Base-by-base conservation (phyloP, 1,139 yeast genomes). In the Ogataea hybrid region DNA sequence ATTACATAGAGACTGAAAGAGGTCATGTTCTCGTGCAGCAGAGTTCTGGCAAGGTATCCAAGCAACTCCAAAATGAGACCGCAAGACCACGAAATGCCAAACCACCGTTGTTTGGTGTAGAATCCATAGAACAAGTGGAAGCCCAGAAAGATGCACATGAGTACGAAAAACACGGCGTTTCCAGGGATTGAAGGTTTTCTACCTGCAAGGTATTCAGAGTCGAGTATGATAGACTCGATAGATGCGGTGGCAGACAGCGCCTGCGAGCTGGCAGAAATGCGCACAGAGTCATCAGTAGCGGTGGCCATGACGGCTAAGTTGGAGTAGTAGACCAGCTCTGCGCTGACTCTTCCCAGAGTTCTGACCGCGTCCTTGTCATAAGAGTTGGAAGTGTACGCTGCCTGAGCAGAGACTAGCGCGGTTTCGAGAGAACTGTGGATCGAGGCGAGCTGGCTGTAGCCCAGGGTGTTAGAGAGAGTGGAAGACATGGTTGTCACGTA, bases 31-130 rank as follows among this genome's bases (percentile, higher is more conserved):
- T 69, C 62, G 6, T 73, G 61, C 39, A 75, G 60, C 6, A 78
- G 63, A 21, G 55, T 39, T 46, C 97, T 67, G 5, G 86, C 90
- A 34, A 78, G 59, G 56, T 84, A 89, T 2, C 96, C 96, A 4
- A 77, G 62, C 37, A 81, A 69, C 61, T 88, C 96, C 33, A 85
- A 67, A 0, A 73, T 72, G 28, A 70, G 64, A 1, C 90, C 90
- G 49, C 78, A 67, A 42, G 73, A 63, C 65, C 84, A 82, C 2
- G 86, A 70, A 4, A 71, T 62, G 34, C 81, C 75, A 59, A 79
- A 81, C 95, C 95, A 88, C 75, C 81, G 81, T 56, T 84, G 88
- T 39, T 74, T 70, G 47, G 72, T 79, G 48, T 55, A 67, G 2
- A 71, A 18, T 6, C 76, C 79, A 1, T 71, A 49, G 1, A 43